These are phyloP conservation scores for Pythium dissotocum DNA, from an alignment of 352 stramenopile genomes.

Conservation along the genomic window DNA sequence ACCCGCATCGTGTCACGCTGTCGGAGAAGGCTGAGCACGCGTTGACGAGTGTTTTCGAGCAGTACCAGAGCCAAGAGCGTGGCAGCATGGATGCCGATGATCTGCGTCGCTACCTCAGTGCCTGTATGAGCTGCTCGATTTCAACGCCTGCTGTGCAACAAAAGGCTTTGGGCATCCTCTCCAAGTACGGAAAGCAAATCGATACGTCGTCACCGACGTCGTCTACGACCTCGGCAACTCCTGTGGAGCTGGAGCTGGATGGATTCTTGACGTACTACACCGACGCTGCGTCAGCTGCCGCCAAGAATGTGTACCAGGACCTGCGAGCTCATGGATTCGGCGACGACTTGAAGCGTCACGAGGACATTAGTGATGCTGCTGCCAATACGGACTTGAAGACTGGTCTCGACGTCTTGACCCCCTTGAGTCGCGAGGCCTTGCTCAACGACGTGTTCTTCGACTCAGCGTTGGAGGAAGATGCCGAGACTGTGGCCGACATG, in stretches of 20 bases:
- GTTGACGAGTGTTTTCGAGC: slow-evolving; percentile 75
- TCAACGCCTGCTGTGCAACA: slow-evolving; percentile 55
- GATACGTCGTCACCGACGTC: slow-evolving; percentile 28
- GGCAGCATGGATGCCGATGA: slow-evolving; percentile 52
- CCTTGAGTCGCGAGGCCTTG: slow-evolving; percentile 62
- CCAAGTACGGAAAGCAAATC: slow-evolving; percentile 68
- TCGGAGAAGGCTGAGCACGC: slow-evolving; percentile 75
- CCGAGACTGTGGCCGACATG: slow-evolving; percentile 76
- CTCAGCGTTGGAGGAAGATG: slow-evolving; percentile 84
- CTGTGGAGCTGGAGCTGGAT: slow-evolving; percentile 56
- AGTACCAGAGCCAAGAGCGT: slow-evolving; percentile 48
- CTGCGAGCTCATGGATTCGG: slow-evolving; percentile 80
- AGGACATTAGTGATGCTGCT: slow-evolving; percentile 13
- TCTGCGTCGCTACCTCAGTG: slow-evolving; percentile 67
- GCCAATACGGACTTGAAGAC: slow-evolving; percentile 33
- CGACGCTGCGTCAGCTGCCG: slow-evolving; percentile 65
- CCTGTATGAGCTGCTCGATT: slow-evolving; percentile 61
- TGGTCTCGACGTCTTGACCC: slow-evolving; percentile 50
- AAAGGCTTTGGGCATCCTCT: slow-evolving; percentile 62
- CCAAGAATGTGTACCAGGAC: slow-evolving; percentile 82
- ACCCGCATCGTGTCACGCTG: slow-evolving; percentile 64
- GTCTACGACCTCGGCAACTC: neutral
- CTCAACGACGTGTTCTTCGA: slow-evolving; percentile 86
- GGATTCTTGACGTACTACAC: slow-evolving; percentile 85
- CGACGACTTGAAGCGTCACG: slow-evolving; percentile 69